Evolutionary conservation across 73 alveolate species (phyloP).

Genomic region (Blepharisma stoltei): DNA sequence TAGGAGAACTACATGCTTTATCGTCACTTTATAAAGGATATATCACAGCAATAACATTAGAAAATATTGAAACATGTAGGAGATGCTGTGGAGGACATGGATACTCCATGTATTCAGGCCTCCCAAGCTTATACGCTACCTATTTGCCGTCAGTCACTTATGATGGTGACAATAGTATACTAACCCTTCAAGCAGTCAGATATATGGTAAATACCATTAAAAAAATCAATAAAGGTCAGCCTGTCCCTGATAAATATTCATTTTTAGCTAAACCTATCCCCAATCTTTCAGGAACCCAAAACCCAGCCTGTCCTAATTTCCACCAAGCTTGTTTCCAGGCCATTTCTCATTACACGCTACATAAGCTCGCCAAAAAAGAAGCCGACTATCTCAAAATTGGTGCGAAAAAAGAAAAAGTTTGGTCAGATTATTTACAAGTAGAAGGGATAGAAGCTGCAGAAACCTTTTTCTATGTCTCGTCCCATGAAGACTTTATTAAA

Average conservation of each 20-base stretch:
- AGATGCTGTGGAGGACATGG: constrained; percentile 33
- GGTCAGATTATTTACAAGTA: not conserved
- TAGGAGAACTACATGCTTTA: not conserved
- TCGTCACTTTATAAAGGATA: constrained; percentile 12
- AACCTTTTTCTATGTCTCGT: not conserved
- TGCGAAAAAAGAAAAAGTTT: not conserved
- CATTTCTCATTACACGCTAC: not conserved
- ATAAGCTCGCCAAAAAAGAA: not conserved
- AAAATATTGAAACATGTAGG: constrained; percentile 14
- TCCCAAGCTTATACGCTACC: not conserved
- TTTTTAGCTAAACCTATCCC: not conserved
- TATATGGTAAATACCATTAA: not conserved
- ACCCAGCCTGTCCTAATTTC: not conserved
- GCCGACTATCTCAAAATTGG: not conserved
- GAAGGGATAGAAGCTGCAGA: not conserved
- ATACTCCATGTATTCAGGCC: not conserved
- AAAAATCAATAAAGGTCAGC: not conserved
- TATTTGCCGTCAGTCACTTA: not conserved
- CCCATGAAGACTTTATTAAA: not conserved
- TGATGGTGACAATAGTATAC: constrained; percentile 2
- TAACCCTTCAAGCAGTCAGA: constrained; percentile 1
- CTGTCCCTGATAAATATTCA: not conserved
- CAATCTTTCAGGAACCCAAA: not conserved
- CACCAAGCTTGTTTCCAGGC: constrained; percentile 9
- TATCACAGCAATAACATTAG: not conserved